Conservation (phyloP, 208 protist genomes). For the Trypanosoma theileri region DNA sequence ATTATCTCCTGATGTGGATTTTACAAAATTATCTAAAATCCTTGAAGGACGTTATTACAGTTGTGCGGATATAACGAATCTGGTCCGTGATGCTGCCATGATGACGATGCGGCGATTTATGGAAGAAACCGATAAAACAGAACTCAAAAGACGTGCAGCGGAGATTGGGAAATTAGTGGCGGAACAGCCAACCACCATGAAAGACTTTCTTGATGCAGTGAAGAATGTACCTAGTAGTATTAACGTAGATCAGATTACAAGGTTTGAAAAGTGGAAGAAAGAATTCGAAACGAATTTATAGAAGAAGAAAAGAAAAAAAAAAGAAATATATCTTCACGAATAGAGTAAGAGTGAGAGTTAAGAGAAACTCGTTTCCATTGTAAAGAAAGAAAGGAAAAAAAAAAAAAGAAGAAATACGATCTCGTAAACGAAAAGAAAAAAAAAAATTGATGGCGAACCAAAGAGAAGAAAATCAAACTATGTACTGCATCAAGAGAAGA, state of each 20-base stretch:
- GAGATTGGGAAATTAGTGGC: slow-evolving; percentile 81
- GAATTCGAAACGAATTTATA: slow-evolving; percentile 66
- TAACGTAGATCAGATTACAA: slow-evolving; percentile 80
- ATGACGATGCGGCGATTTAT: slow-evolving; percentile 92
- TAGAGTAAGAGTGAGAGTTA: not conserved
- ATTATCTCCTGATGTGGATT: slow-evolving; percentile 75
- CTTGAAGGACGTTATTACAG: slow-evolving; percentile 89
- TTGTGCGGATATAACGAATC: slow-evolving; percentile 89
- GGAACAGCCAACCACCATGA: slow-evolving; percentile 82
- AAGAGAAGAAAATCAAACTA: not conserved
- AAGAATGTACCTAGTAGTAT: slow-evolving; percentile 88
- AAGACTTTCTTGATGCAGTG: slow-evolving; percentile 78
- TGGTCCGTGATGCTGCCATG: slow-evolving; percentile 92
- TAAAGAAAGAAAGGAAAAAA: not conserved
- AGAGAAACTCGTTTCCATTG: too few relatives aligned
- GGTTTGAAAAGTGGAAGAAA: slow-evolving; percentile 89
- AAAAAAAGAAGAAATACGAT: slow-evolving; percentile 11
- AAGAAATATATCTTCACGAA: slow-evolving; percentile 1
- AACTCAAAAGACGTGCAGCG: slow-evolving; percentile 68
- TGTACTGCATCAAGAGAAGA: not conserved
- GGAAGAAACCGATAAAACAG: slow-evolving; percentile 71
- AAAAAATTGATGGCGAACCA: slow-evolving; percentile 1
- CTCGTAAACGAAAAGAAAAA: not conserved
- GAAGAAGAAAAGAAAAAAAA: not conserved
- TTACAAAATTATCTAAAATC: slow-evolving; percentile 63